These are phyloP conservation scores for Pleodorina starrii DNA, from an alignment of 139 green algal genomes.

Conservation along the genomic window DNA sequence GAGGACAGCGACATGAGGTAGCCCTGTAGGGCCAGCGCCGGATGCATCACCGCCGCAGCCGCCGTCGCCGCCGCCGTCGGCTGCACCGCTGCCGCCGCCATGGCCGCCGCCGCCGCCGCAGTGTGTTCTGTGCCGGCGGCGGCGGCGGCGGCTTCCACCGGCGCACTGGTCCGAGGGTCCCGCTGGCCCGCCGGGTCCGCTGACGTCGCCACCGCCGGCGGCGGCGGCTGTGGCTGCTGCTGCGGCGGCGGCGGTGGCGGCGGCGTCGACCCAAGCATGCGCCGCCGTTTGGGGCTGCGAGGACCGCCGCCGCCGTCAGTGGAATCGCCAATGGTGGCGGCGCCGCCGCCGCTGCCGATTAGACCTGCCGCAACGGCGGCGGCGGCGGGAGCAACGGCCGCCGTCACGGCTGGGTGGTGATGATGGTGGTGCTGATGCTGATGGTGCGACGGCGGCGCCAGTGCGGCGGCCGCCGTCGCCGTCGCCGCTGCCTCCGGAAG, in stretches of 20 bases:
- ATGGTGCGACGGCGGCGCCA: no score
- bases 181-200: neutral
- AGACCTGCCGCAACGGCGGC: neutral
- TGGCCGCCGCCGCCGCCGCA: neutral
- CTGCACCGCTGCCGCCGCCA: neutral
- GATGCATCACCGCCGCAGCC: neutral
- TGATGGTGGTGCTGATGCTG: no score
- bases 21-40: neutral
- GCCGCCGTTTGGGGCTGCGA: slow-evolving; percentile 5
- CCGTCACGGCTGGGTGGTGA: no score
- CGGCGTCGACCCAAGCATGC: neutral
- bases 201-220: neutral
- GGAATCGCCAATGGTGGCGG: neutral
- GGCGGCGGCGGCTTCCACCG: neutral
- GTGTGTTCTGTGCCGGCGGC: neutral
- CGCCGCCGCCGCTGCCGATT: neutral
- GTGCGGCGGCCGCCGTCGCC: neutral
- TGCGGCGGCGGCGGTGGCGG: neutral
- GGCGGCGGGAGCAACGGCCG: neutral
- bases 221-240: neutral
- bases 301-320: neutral
- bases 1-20: neutral
- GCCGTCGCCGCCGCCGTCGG: neutral
- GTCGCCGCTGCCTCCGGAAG: neutral
- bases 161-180: no score